A percentile compares a stretch with the other conserved stretches of the same genome.
Evolutionary conservation across 495 filamentous ascomycete species (phyloP).

Genomic region (Aspergillus funiculosus): DNA sequence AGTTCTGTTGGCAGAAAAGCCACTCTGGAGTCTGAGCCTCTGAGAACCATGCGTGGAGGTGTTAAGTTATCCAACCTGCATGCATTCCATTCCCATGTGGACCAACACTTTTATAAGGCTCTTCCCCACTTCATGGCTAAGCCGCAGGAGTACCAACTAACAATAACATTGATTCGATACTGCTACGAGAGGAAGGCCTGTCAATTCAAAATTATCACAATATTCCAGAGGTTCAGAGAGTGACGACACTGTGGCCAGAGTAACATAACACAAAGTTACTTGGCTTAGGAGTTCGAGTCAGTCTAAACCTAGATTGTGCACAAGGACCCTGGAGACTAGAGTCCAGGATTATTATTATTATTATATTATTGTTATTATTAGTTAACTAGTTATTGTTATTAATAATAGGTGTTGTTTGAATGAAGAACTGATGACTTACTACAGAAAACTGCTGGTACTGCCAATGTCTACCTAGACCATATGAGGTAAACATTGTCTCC

Average conservation of each 20-base stretch:
- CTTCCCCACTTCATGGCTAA: slow-evolving; percentile 9
- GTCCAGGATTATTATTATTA: no score
- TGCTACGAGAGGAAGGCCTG: no score
- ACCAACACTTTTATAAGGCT: slow-evolving; percentile 3
- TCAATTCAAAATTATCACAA: no score
- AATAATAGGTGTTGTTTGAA: no score
- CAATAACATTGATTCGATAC: no score
- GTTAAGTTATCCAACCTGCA: slow-evolving; percentile 6
- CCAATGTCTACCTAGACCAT: no score
- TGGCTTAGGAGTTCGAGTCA: background rate
- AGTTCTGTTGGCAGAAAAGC: no score
- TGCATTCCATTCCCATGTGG: slow-evolving; percentile 6
- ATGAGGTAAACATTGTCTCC: no score
- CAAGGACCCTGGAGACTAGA: slow-evolving; percentile 2
- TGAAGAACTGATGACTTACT: no score
- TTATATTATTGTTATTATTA: slow-evolving; percentile 6
- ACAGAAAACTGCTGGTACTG: no score
- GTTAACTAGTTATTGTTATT: slow-evolving; percentile 2
- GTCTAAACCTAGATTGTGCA: slow-evolving; percentile 8
- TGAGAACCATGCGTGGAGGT: slow-evolving; percentile 1
- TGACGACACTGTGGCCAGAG: slow-evolving; percentile 1
- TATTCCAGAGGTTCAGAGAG: no score
- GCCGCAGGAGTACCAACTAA: slow-evolving; percentile 4
- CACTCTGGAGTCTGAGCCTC: no score
- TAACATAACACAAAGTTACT: slow-evolving; percentile 6